Evolutionary conservation across 768 basidiomycete genomes (phyloP).

Genomic region (Termitomyces titanicus): DNA sequence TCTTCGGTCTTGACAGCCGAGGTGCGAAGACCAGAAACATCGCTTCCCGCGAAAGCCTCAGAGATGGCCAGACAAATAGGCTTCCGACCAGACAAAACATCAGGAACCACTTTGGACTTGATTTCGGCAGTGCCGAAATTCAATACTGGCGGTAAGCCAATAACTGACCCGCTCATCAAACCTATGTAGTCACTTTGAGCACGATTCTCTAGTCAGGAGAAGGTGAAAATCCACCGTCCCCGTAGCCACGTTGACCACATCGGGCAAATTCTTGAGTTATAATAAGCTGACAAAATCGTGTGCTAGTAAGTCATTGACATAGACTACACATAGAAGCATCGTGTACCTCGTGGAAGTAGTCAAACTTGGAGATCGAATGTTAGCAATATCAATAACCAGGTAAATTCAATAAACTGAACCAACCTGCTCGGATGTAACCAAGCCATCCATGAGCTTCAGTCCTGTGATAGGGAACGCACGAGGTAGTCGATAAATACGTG

Average conservation of each 20-base stretch:
- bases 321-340: background rate
- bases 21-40: conserved; percentile 73
- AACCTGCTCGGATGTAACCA: conserved; percentile 77
- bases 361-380: conserved; percentile 46
- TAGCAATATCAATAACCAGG: background rate
- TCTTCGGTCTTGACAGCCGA: conserved; percentile 75
- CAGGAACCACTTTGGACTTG: conserved; percentile 53
- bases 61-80: conserved; percentile 84
- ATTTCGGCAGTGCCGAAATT: conserved; percentile 71
- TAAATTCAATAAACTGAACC: conserved; percentile 9
- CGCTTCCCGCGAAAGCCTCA: conserved; percentile 85
- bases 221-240: conserved; percentile 51
- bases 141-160: conserved; percentile 80
- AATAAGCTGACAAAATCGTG: conserved; percentile 46
- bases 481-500: background rate
- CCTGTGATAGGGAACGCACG: conserved; percentile 31
- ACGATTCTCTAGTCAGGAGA: background rate
- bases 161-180: conserved; percentile 70
- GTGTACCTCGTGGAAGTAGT: conserved; percentile 79
- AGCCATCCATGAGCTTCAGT: conserved; percentile 70
- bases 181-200: conserved; percentile 21
- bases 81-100: conserved; percentile 69
- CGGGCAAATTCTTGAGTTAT: conserved; percentile 75
- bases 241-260: conserved; percentile 72
- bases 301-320: background rate